Percentiles rank a stretch among this genome's conserved stretches.
Conservation (phyloP, 129 eudicot species). For the Flaveria ramosissima region DNA sequence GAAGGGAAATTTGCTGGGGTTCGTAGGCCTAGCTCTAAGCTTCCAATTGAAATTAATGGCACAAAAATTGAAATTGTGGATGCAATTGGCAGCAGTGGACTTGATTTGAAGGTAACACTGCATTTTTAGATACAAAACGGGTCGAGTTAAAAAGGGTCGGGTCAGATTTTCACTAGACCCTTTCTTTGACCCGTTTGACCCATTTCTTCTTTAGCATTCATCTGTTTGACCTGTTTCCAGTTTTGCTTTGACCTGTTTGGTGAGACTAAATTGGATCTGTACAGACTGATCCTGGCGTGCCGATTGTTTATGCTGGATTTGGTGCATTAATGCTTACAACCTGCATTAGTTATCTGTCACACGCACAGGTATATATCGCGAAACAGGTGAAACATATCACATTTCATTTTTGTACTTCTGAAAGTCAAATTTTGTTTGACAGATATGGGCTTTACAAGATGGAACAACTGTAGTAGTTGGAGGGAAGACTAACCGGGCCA, state of each 20-base stretch:
- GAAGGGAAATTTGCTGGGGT: constrained; percentile 95
- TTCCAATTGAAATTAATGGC: constrained; percentile 91
- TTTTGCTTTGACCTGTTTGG: constrained; percentile 1
- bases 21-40: constrained; percentile 84
- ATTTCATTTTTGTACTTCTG: background rate
- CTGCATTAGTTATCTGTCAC: constrained; percentile 87
- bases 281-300: constrained; percentile 98
- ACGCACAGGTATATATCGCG: constrained; percentile 66
- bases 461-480: constrained; percentile 79
- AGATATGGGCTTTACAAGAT: constrained; percentile 93
- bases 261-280: constrained; percentile 1
- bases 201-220: background rate
- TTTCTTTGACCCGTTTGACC: background rate
- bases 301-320: constrained; percentile 93
- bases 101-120: constrained; percentile 75
- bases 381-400: background rate
- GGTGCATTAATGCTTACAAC: constrained; percentile 98
- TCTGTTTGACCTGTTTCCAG: background rate
- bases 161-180: background rate
- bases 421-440: constrained; percentile 9
- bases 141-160: background rate
- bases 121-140: constrained; percentile 9
- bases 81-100: constrained; percentile 97
- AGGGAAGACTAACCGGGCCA: constrained; percentile 82
- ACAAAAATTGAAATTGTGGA: constrained; percentile 72